Evolutionary conservation across 805 yeast genomes (phyloP).

Genomic region (Metschnikowia gelsemii): DNA sequence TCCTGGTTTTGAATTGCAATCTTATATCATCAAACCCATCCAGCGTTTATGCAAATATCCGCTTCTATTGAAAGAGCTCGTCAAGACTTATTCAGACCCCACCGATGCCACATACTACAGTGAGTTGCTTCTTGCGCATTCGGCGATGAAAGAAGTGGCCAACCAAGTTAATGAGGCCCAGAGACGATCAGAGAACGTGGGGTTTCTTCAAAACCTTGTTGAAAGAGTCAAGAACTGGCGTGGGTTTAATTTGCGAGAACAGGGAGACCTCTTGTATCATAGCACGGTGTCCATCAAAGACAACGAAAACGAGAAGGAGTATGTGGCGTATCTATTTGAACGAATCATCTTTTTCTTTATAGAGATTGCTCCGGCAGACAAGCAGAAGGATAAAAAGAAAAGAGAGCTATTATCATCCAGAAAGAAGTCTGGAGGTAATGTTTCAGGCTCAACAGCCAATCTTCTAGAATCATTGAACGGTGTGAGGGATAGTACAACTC

Average conservation of each 20-base stretch:
- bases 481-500: conserved; percentile 28
- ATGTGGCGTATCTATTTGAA: conserved; percentile 86
- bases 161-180: conserved; percentile 89
- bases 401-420: conserved; percentile 46
- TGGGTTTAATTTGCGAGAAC: conserved; percentile 73
- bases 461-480: conserved; percentile 36
- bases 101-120: conserved; percentile 36
- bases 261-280: conserved; percentile 81
- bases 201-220: conserved; percentile 61
- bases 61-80: conserved; percentile 68
- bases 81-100: conserved; percentile 52
- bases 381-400: conserved; percentile 34
- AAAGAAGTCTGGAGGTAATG: conserved; percentile 45
- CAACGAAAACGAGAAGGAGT: conserved; percentile 75
- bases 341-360: conserved; percentile 50
- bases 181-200: conserved; percentile 83
- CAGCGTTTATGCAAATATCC: conserved; percentile 97
- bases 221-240: conserved; percentile 89
- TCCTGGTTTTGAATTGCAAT: conserved; percentile 85
- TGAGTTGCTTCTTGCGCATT: conserved; percentile 70
- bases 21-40: conserved; percentile 88
- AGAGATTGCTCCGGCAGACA: conserved; percentile 28
- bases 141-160: conserved; percentile 80
- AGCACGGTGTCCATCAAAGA: conserved; percentile 71
- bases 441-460: conserved; percentile 42